These are phyloP conservation scores for Tulasnella calospora DNA, from an alignment of 768 basidiomycete genomes.

Conservation along the genomic window DNA sequence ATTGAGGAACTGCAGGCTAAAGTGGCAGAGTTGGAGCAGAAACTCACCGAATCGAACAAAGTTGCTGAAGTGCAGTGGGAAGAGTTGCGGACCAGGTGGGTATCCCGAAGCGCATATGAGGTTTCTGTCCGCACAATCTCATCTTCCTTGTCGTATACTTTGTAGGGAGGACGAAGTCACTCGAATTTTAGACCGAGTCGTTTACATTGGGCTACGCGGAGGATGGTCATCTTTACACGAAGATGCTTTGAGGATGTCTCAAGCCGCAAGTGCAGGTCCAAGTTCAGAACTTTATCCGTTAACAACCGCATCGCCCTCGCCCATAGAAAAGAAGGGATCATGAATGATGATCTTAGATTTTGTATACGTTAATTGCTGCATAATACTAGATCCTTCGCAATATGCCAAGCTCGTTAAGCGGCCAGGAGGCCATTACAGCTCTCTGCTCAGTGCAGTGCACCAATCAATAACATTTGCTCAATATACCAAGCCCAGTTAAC, in stretches of 20 bases:
- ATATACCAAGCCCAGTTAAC: not conserved
- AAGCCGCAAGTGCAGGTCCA: not conserved
- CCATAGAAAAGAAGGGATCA: not conserved
- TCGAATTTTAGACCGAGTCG: conserved; percentile 58
- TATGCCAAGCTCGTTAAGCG: too few relatives aligned
- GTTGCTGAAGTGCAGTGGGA: conserved; percentile 45
- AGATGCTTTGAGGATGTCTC: conserved; percentile 47
- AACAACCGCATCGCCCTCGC: not conserved
- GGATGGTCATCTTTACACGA: conserved; percentile 63
- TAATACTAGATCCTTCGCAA: not conserved
- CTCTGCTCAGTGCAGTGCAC: too few relatives aligned
- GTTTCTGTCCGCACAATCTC: too few relatives aligned
- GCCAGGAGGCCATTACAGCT: too few relatives aligned
- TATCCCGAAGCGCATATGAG: conserved; percentile 10
- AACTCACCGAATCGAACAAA: conserved; percentile 42
- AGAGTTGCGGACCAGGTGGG: conserved; percentile 48
- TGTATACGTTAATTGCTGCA: not conserved
- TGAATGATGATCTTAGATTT: not conserved
- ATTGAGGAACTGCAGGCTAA: conserved; percentile 45
- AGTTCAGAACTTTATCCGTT: not conserved
- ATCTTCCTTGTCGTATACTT: not conserved
- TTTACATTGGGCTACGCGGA: conserved; percentile 60
- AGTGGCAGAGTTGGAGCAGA: conserved; percentile 23
- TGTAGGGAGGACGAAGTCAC: conserved; percentile 62
- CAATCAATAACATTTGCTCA: not conserved